Conservation (phyloP, 805 yeast genomes). For the Starmerella bacillaris region DNA sequence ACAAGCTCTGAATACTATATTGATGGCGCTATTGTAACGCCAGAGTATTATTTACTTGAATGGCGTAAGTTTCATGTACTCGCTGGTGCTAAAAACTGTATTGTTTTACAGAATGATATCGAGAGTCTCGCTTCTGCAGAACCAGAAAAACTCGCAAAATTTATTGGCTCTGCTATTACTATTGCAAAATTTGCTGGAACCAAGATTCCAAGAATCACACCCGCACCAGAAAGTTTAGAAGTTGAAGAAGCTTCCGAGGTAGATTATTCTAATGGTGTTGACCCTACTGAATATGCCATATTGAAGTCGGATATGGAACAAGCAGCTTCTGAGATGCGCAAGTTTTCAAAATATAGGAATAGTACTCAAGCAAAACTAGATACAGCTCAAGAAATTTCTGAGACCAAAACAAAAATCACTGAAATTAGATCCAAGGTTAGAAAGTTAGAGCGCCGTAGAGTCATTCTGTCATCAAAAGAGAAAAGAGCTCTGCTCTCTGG, state of each 20-base stretch:
- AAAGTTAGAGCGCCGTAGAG: constrained; percentile 5
- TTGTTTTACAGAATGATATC: constrained; percentile 94
- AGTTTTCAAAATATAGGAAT: constrained; percentile 56
- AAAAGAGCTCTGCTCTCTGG: constrained; percentile 4
- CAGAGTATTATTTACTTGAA: constrained; percentile 38
- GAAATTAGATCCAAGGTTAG: constrained; percentile 4
- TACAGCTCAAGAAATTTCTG: constrained; percentile 30
- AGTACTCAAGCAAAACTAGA: constrained; percentile 42
- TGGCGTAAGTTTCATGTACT: constrained; percentile 65
- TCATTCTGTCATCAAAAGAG: constrained; percentile 3
- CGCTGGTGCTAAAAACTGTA: constrained; percentile 74
- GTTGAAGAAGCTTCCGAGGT: constrained; percentile 30
- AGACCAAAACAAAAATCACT: constrained; percentile 35
- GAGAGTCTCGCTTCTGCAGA: constrained; percentile 83
- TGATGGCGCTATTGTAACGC: constrained; percentile 7
- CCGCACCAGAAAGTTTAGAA: constrained; percentile 70
- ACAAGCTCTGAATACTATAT: constrained; percentile 6
- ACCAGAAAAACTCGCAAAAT: constrained; percentile 48
- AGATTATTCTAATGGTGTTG: constrained; percentile 1
- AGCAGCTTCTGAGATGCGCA: constrained; percentile 45
- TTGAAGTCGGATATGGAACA: constrained; percentile 37
- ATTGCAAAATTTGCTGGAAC: no score
- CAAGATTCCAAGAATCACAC: no score
- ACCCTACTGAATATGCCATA: constrained; percentile 43
- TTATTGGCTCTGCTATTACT: constrained; percentile 50